Conservation (phyloP, 371 early-diverging fungal genomes). For the Lichtheimia ornata region DNA sequence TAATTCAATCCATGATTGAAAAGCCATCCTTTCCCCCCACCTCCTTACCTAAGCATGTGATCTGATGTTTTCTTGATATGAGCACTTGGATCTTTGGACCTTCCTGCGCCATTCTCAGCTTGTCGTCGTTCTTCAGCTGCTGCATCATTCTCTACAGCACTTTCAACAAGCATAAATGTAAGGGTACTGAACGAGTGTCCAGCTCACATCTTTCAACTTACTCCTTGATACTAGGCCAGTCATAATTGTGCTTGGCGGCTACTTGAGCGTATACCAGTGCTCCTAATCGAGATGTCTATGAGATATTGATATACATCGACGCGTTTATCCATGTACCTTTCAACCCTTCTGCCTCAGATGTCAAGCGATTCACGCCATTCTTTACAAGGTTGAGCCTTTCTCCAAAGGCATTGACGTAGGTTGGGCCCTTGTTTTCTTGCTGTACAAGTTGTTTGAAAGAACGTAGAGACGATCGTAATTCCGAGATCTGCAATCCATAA, state of each 20-base stretch:
- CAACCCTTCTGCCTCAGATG: constrained; percentile 27
- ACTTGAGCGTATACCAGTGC: constrained; percentile 30
- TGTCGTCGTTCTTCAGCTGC: constrained; percentile 19
- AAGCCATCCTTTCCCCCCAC: background rate
- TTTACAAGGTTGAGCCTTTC: constrained; percentile 29
- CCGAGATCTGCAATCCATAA: constrained; percentile 28
- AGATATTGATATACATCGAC: background rate
- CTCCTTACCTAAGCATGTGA: constrained; percentile 29
- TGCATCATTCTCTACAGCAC: constrained; percentile 29
- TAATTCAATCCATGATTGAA: too few species aligned
- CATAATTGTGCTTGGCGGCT: constrained; percentile 12
- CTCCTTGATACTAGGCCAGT: constrained; percentile 17
- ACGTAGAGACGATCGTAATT: constrained; percentile 32
- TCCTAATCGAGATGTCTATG: constrained; percentile 7
- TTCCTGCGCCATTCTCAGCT: constrained; percentile 18
- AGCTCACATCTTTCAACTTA: constrained; percentile 3
- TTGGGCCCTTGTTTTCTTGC: constrained; percentile 32
- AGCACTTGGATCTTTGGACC: constrained; percentile 29
- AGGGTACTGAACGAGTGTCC: background rate
- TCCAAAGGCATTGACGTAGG: constrained; percentile 27
- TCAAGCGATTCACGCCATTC: constrained; percentile 26
- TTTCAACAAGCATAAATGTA: background rate
- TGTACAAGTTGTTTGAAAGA: constrained; percentile 34
- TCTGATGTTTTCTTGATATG: constrained; percentile 31
- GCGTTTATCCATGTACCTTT: constrained; percentile 27